Percentiles rank a stretch among this genome's conserved stretches.
These are phyloP conservation scores for Clausena lansium DNA, from an alignment of 345 rosid species.

Conservation along the genomic window DNA sequence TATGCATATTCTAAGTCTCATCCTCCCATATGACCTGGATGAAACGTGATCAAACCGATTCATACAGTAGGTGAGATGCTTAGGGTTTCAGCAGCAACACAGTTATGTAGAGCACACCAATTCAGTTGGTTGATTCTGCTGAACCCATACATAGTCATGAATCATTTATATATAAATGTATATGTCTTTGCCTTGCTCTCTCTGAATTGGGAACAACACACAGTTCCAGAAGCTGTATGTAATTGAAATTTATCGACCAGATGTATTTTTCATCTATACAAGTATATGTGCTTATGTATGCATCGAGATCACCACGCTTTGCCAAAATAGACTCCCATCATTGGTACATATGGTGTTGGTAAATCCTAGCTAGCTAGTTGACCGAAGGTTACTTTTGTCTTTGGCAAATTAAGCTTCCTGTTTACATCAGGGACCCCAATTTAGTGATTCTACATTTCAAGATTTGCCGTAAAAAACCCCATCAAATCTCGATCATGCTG, in stretches of 20 bases:
- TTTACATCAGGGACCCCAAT: conserved; percentile 13
- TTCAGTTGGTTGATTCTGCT: background rate
- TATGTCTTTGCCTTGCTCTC: background rate
- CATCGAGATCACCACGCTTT: background rate
- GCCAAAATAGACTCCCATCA: background rate
- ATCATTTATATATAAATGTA: background rate
- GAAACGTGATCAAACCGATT: background rate
- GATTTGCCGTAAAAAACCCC: conserved; percentile 11
- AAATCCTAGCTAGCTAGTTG: background rate
- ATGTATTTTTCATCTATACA: background rate
- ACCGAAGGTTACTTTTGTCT: too few relatives aligned
- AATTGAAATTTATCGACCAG: background rate
- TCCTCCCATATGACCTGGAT: background rate
- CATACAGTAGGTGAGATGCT: background rate
- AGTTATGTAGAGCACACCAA: background rate
- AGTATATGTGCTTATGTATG: conserved; percentile 3
- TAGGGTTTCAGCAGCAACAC: background rate
- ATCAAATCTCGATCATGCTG: conserved; percentile 26
- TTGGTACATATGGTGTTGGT: background rate
- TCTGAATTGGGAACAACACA: background rate
- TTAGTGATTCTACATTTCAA: background rate
- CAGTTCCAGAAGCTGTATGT: background rate
- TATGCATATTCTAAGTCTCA: background rate
- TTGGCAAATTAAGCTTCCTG: too few relatives aligned
- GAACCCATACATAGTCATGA: background rate